A percentile compares a stretch with the other conserved stretches of the same genome.
phyloP scores from a whole-genome alignment of 441 rosid genomes.

The Syzygium syzygioides region DNA sequence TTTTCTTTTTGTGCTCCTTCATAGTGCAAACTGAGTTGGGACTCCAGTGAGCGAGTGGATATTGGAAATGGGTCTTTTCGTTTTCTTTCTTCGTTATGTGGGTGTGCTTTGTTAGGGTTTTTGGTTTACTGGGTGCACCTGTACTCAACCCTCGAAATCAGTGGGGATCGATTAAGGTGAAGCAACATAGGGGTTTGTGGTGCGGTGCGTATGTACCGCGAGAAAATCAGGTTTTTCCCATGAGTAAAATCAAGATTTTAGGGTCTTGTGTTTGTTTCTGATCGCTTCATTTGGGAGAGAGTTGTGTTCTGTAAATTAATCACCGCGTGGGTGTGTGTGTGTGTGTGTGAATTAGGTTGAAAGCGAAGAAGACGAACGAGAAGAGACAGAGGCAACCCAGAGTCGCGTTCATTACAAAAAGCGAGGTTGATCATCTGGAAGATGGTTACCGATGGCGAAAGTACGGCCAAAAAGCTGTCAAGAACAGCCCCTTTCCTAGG shows the following conservation, averaged over 20 bases:
- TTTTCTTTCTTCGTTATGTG: neutral
- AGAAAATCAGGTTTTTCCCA: neutral
- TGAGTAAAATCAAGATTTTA: neutral
- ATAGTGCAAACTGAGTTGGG: neutral
- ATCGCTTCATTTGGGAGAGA: neutral
- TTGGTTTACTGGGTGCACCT: neutral
- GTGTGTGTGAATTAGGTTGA: neutral
- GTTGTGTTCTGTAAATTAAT: neutral
- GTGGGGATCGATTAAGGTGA: neutral
- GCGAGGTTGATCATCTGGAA: slow-evolving; percentile 57
- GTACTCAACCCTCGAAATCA: neutral
- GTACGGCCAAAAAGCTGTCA: slow-evolving; percentile 75
- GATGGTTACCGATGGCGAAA: slow-evolving; percentile 75
- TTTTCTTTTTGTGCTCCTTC: neutral
- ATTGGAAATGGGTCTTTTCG: neutral
- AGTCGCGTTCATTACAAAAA: slow-evolving; percentile 69
- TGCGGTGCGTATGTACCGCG: neutral
- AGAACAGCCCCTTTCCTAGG: slow-evolving; percentile 67
- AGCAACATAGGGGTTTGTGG: neutral
- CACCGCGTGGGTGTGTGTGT: neutral
- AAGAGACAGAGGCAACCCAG: slow-evolving; percentile 56
- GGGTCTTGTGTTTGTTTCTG: neutral
- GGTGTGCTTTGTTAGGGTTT: neutral
- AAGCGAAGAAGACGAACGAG: slow-evolving; percentile 44
- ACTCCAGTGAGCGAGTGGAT: neutral